Percentiles rank a stretch among this genome's conserved stretches.
phyloP scores from a whole-genome alignment of 768 basidiomycete genomes.

The Cubamyces sp. region DNA sequence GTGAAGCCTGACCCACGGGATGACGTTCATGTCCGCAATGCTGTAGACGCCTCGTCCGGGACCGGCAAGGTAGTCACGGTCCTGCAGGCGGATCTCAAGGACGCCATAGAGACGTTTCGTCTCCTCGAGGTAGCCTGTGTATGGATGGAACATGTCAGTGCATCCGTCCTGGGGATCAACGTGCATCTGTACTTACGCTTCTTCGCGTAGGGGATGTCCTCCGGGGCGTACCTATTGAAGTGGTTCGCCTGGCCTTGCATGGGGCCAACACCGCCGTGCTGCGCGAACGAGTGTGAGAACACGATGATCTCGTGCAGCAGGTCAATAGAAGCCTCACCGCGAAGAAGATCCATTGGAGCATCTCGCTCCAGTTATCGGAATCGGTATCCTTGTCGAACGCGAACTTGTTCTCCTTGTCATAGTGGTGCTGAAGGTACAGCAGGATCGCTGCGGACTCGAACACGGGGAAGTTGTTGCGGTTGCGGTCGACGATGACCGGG shows the following conservation, averaged over 20 bases:
- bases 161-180: no score
- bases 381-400: constrained; percentile 57
- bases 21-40: constrained; percentile 73
- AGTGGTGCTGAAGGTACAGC: constrained; percentile 80
- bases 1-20: constrained; percentile 64
- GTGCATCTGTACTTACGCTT: constrained; percentile 51
- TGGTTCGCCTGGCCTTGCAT: constrained; percentile 85
- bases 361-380: constrained; percentile 67
- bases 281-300: no score
- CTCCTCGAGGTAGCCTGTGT: constrained; percentile 75
- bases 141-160: constrained; percentile 20
- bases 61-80: constrained; percentile 79
- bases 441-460: constrained; percentile 85
- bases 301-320: background rate
- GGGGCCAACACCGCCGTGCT: constrained; percentile 85
- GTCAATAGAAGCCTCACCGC: constrained; percentile 45
- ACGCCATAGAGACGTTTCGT: constrained; percentile 82
- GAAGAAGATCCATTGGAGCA: constrained; percentile 89
- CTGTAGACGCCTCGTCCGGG: constrained; percentile 67
- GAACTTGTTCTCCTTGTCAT: constrained; percentile 77
- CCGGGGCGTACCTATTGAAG: constrained; percentile 67
- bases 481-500: constrained; percentile 65
- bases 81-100: constrained; percentile 71
- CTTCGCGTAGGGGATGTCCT: constrained; percentile 70
- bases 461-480: constrained; percentile 62